Percentiles rank a stretch among this genome's conserved stretches.
Conservation (phyloP, 23 red algal genomes). For the Cyanidioschyzon merolae region DNA sequence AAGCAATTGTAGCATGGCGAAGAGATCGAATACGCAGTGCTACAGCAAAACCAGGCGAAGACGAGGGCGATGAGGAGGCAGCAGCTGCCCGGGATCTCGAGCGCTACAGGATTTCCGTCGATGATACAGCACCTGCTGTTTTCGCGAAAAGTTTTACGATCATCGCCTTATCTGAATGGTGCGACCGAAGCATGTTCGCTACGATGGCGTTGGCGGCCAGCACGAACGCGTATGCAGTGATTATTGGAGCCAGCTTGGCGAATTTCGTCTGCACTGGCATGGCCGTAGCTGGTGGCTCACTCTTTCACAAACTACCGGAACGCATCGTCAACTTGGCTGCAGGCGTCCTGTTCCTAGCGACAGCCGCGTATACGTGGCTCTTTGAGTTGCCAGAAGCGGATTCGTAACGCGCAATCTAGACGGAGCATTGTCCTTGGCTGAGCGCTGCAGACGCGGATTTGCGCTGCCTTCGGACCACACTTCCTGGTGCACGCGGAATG, state of each 20-base stretch:
- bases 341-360: slow-evolving; percentile 54
- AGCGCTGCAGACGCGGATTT: too few relatives aligned
- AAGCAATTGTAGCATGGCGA: slow-evolving; percentile 22
- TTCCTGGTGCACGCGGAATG: too few relatives aligned
- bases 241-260: slow-evolving; percentile 65
- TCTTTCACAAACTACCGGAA: slow-evolving; percentile 68
- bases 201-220: slow-evolving; percentile 89
- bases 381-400: slow-evolving; percentile 2
- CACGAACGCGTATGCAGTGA: slow-evolving; percentile 54
- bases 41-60: slow-evolving; percentile 36
- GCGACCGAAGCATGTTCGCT: slow-evolving; percentile 83
- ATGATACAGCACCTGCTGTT: slow-evolving; percentile 21
- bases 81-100: slow-evolving; percentile 15
- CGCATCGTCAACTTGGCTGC: slow-evolving; percentile 60
- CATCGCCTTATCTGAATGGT: slow-evolving; percentile 92
- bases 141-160: slow-evolving; percentile 53
- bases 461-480: too few relatives aligned
- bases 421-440: too few relatives aligned
- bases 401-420: neutral
- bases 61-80: slow-evolving; percentile 33
- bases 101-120: neutral
- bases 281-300: slow-evolving; percentile 57
- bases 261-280: slow-evolving; percentile 77
- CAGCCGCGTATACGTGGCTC: slow-evolving; percentile 7
- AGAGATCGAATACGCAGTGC: slow-evolving; percentile 18